These are phyloP conservation scores for Ricinus communis DNA, from an alignment of 345 rosid species.

Conservation along the genomic window DNA sequence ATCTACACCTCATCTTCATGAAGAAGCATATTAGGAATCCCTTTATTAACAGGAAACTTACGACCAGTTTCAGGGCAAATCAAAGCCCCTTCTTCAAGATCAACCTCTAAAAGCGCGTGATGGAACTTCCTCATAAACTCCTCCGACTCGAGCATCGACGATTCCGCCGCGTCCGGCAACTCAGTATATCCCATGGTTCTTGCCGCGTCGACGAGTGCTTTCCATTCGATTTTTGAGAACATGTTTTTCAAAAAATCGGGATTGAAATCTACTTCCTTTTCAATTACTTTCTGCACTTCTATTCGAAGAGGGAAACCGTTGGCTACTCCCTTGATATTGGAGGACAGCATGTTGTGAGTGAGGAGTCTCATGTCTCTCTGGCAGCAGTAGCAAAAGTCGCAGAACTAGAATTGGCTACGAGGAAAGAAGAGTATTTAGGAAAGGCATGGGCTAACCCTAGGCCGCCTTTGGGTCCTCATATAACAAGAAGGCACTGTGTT, in stretches of 20 bases:
- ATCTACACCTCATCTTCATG: constrained; percentile 80
- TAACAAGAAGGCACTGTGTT: too few relatives aligned
- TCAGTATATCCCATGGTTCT: constrained; percentile 64
- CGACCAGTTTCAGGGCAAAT: constrained; percentile 86
- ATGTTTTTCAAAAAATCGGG: constrained; percentile 68
- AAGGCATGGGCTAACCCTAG: too few relatives aligned
- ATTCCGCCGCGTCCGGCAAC: constrained; percentile 61
- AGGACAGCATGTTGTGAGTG: constrained; percentile 89
- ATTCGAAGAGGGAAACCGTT: constrained; percentile 79
- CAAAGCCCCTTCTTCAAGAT: constrained; percentile 86
- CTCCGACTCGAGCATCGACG: constrained; percentile 52
- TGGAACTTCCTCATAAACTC: constrained; percentile 73
- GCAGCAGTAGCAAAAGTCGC: too few relatives aligned
- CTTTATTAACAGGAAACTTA: constrained; percentile 67
- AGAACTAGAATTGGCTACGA: too few relatives aligned
- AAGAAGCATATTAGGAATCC: constrained; percentile 94
- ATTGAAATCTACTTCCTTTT: constrained; percentile 72
- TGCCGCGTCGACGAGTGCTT: constrained; percentile 66
- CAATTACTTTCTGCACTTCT: constrained; percentile 58
- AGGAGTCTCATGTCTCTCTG: constrained; percentile 59
- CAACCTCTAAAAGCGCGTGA: constrained; percentile 84
- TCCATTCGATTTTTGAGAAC: constrained; percentile 78
- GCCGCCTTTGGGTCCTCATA: too few relatives aligned
- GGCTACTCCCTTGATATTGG: constrained; percentile 80
- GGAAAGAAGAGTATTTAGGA: too few relatives aligned